These are phyloP conservation scores for Anacardium occidentale DNA, from an alignment of 345 rosid genomes.

Conservation along the genomic window DNA sequence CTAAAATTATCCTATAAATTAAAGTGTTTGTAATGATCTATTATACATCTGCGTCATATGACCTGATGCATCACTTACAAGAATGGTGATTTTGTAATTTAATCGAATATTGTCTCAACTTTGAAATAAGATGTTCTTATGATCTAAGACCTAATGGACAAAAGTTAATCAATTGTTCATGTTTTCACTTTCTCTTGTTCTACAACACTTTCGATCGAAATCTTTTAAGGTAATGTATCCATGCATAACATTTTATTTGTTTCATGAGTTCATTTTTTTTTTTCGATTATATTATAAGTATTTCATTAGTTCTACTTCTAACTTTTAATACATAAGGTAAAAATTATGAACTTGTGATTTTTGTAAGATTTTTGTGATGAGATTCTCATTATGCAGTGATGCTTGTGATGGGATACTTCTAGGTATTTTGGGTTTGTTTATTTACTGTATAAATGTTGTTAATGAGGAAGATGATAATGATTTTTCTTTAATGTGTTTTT, in stretches of 20 bases:
- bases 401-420: not conserved
- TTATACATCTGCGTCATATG: not conserved
- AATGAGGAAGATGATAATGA: not conserved
- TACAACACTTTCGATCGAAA: not conserved
- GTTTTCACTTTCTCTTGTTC: not conserved
- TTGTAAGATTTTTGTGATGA: not conserved
- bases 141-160: not conserved
- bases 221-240: not conserved
- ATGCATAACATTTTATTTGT: not conserved
- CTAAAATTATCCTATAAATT: too few species aligned
- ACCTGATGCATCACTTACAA: not conserved
- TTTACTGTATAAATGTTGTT: not conserved
- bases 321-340: not conserved
- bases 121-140: too few species aligned
- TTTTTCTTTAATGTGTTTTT: not conserved
- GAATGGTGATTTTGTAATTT: not conserved
- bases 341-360: not conserved
- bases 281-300: too few species aligned
- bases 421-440: not conserved
- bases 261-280: not conserved
- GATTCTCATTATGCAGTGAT: not conserved
- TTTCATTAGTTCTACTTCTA: not conserved
- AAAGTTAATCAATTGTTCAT: not conserved
- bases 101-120: not conserved
- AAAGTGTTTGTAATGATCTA: too few species aligned